Evolutionary conservation across 2,329 filamentous ascomycete species (phyloP).

Genomic region (Pseudogymnoascus sp.): DNA sequence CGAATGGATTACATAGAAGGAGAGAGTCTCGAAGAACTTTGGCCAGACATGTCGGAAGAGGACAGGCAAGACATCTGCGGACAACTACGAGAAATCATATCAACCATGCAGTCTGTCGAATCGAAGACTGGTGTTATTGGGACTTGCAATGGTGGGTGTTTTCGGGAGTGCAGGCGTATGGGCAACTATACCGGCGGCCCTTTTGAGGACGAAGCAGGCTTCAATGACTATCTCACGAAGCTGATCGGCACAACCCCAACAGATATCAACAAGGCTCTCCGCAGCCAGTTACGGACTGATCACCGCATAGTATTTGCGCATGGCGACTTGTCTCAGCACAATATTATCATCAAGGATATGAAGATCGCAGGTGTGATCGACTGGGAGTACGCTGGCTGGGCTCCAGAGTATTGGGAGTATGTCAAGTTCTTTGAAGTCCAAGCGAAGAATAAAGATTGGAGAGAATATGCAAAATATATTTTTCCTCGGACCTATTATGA

Average conservation of each 20-base stretch:
- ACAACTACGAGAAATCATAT: background rate
- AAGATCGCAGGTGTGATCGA: constrained; percentile 14
- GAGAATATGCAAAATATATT: background rate
- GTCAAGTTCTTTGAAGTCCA: constrained; percentile 4
- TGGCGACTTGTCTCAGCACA: constrained; percentile 38
- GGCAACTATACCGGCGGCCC: background rate
- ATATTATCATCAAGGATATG: constrained; percentile 35
- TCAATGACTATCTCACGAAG: background rate
- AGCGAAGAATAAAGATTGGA: background rate
- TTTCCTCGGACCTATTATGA: background rate
- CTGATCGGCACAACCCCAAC: background rate
- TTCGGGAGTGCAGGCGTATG: background rate
- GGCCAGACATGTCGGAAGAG: background rate
- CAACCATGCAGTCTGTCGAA: background rate
- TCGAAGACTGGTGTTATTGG: background rate
- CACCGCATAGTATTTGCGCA: constrained; percentile 40
- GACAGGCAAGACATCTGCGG: background rate
- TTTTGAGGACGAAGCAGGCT: background rate
- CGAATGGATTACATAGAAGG: background rate
- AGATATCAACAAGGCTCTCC: background rate
- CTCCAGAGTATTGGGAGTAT: constrained; percentile 15
- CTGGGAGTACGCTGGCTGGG: constrained; percentile 14
- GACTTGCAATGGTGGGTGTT: background rate
- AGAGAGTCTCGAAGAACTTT: background rate
- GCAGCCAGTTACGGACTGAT: background rate